Base-by-base conservation (phyloP, 768 basidiomycete species). In the Psilocybe cubensis region DNA sequence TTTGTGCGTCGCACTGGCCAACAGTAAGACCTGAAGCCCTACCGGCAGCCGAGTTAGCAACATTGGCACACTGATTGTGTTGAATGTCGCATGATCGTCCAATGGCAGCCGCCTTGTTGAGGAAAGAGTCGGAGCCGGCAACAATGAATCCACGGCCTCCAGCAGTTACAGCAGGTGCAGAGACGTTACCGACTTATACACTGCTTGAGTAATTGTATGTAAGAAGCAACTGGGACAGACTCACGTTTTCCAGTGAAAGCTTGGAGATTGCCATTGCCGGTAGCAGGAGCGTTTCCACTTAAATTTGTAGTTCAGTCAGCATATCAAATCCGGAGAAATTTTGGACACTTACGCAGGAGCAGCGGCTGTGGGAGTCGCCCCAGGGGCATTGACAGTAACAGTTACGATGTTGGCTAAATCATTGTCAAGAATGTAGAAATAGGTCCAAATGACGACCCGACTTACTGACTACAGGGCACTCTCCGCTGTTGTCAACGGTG, bases 61-160 rank as follows among this genome's bases (percentile, higher is more conserved):
- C 62, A 66, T 84, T 73, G 33, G 82, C 80, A 60, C 84, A 87
- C 29, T 67, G 55, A 70, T 85, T 85, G 66, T 84, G 77, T 68
- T 85, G 83, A 35, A 82, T 75, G 61, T 83, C 82, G 70, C 85
- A 87, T 1, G 82, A 82, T 27, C 84, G 80, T 20, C 79, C 80
- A 28, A 85, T 73, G 17, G 84, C 84, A 38, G 78, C 79, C 28
- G 68, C 68, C 12, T 72, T 35, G 64, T 83, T 81, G 28, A 82
- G 59, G 77, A 85, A 86, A 40, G 65, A 60, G 38, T 78, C 76
- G 43, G 76, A 77, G 51, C 72, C 73, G 11, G 72, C 69, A 49
- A 83, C 82, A 6, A 68, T 59, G 70, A 87, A 85, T 35, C 80
- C 82, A 56, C 71, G 68, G 24, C 79, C 82, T 35, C 81, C 81